A percentile compares a stretch with the other conserved stretches of the same genome.
These are phyloP conservation scores for Trichoderma afroharzianum DNA, from an alignment of 2,329 filamentous ascomycete genomes.

Conservation along the genomic window DNA sequence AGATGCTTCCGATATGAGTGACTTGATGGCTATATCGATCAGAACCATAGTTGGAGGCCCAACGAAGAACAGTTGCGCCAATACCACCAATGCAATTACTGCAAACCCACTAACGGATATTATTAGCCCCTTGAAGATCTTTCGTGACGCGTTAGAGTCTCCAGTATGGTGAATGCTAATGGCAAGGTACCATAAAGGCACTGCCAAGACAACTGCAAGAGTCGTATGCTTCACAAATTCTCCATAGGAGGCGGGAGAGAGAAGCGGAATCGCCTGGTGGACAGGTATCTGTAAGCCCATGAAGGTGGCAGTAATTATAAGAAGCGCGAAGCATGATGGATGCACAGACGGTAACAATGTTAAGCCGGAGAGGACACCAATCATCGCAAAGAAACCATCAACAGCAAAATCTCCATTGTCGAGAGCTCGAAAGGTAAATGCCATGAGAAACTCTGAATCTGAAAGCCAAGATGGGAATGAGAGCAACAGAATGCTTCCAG, in stretches of 20 bases:
- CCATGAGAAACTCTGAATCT: constrained; percentile 29
- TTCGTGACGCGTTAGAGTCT: neutral
- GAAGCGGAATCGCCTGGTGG: neutral
- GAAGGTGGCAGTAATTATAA: constrained; percentile 24
- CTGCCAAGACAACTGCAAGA: neutral
- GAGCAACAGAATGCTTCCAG: constrained; percentile 23
- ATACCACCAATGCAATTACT: neutral
- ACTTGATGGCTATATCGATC: constrained; percentile 17
- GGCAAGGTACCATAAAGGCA: constrained; percentile 12
- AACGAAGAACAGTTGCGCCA: constrained; percentile 11
- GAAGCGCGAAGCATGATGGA: constrained; percentile 27
- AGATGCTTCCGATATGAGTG: constrained; percentile 18
- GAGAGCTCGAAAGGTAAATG: constrained; percentile 28
- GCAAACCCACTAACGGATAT: constrained; percentile 16
- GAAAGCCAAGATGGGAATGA: constrained; percentile 25
- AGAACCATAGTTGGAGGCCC: neutral
- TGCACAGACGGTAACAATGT: constrained; percentile 28
- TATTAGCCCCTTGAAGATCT: constrained; percentile 18
- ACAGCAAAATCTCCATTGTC: constrained; percentile 29
- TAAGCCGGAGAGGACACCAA: constrained; percentile 26
- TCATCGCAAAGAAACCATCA: constrained; percentile 27
- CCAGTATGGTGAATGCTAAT: neutral
- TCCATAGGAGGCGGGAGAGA: neutral
- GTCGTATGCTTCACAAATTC: neutral
- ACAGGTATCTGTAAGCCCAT: constrained; percentile 15